phyloP scores from a whole-genome alignment of 169 alveolate genomes.

The Haemoproteus tartakovskyi region DNA sequence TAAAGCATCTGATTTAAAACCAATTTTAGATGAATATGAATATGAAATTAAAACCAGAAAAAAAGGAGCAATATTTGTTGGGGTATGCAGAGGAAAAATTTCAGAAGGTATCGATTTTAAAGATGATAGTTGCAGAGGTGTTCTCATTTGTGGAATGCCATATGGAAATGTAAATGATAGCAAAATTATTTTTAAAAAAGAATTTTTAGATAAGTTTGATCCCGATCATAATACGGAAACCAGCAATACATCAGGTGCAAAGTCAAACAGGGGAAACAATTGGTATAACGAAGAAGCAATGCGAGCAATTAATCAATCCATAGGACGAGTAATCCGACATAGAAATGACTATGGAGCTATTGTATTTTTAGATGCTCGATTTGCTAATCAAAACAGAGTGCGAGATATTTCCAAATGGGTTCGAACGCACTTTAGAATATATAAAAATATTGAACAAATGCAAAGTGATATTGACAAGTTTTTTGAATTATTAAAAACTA shows the following conservation, averaged over 20 bases:
- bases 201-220: constrained; percentile 74
- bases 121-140: constrained; percentile 90
- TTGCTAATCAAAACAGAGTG: constrained; percentile 71
- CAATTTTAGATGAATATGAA: constrained; percentile 69
- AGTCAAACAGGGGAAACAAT: constrained; percentile 72
- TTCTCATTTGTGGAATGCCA: constrained; percentile 90
- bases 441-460: constrained; percentile 52
- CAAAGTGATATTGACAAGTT: constrained; percentile 63
- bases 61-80: constrained; percentile 88
- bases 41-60: constrained; percentile 75
- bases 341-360: constrained; percentile 91
- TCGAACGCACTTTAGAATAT: constrained; percentile 50
- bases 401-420: constrained; percentile 88
- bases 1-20: constrained; percentile 69
- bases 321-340: constrained; percentile 96
- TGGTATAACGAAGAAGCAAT: constrained; percentile 93
- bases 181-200: constrained; percentile 86
- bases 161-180: constrained; percentile 88
- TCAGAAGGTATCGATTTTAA: constrained; percentile 94
- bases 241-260: neutral
- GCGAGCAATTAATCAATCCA: constrained; percentile 94
- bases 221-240: constrained; percentile 15
- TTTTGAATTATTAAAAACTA: constrained; percentile 53
- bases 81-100: constrained; percentile 91
- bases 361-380: constrained; percentile 87